Evolutionary conservation across 495 filamentous ascomycete genomes (phyloP).

Genomic region (Copromyces sp.): DNA sequence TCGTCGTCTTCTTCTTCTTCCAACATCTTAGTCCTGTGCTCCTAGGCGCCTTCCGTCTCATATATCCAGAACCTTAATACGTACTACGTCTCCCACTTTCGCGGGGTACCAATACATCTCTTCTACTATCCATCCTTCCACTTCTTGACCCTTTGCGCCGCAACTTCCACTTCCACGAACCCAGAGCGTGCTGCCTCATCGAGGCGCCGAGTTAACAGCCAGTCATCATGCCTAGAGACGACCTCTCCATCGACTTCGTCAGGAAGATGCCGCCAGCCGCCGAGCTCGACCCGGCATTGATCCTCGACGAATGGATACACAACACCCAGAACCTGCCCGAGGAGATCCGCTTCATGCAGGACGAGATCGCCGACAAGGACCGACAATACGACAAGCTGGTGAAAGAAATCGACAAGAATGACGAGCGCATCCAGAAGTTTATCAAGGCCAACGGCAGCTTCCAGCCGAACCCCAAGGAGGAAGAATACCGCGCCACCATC

Average conservation of each 20-base stretch:
- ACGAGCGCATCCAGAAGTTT: conserved; percentile 79
- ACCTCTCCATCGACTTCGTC: conserved; percentile 49
- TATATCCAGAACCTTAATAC: not conserved
- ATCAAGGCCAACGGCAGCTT: conserved; percentile 78
- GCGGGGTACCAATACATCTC: not conserved
- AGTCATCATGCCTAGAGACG: conserved; percentile 48
- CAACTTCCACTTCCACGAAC: not conserved
- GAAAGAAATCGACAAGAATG: conserved; percentile 61
- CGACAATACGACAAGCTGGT: conserved; percentile 63
- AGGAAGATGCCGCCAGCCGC: conserved; percentile 42
- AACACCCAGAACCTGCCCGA: conserved; percentile 78
- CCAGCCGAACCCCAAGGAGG: conserved; percentile 77
- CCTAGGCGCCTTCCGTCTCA: not conserved
- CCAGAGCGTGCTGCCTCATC: conserved; percentile 5
- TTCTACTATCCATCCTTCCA: not conserved
- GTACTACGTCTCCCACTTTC: not conserved
- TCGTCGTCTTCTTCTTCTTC: not conserved
- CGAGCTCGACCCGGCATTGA: conserved; percentile 64
- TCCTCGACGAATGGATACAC: conserved; percentile 89
- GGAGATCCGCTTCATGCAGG: conserved; percentile 85
- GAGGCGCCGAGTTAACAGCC: conserved; percentile 27
- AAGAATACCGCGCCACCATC: conserved; percentile 58
- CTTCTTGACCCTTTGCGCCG: not conserved
- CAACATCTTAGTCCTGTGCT: not conserved
- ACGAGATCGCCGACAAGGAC: conserved; percentile 91